Conservation (phyloP, 371 early-diverging fungal species). For the Mucor racemosus region DNA sequence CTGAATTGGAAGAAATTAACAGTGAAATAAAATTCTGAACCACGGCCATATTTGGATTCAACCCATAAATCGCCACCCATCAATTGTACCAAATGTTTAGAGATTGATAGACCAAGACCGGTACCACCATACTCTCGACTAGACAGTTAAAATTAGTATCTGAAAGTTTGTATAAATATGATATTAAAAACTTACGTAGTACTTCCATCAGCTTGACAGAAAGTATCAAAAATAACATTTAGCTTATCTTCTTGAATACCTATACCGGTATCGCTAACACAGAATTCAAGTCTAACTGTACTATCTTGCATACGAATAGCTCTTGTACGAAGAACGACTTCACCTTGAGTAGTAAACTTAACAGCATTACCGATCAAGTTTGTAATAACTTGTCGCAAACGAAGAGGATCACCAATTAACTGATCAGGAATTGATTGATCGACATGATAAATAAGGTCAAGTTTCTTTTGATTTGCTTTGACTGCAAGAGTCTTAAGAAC, state of each 20-base stretch:
- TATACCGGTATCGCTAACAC: slow-evolving; percentile 85
- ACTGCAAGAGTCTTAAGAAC: slow-evolving; percentile 72
- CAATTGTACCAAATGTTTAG: slow-evolving; percentile 71
- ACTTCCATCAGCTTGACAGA: slow-evolving; percentile 81
- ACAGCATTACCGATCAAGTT: slow-evolving; percentile 89
- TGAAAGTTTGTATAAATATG: not conserved
- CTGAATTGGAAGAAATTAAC: slow-evolving; percentile 43
- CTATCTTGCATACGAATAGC: slow-evolving; percentile 40
- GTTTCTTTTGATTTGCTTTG: slow-evolving; percentile 72
- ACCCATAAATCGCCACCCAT: slow-evolving; percentile 86
- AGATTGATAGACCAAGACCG: slow-evolving; percentile 85
- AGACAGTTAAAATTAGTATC: not conserved
- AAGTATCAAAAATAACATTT: slow-evolving; percentile 79
- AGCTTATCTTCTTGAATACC: slow-evolving; percentile 82
- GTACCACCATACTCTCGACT: slow-evolving; percentile 83
- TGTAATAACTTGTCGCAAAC: slow-evolving; percentile 80
- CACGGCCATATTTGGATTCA: slow-evolving; percentile 66
- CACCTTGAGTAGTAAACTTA: slow-evolving; percentile 81
- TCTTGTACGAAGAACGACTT: slow-evolving; percentile 57
- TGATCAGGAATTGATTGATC: slow-evolving; percentile 71
- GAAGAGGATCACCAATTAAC: slow-evolving; percentile 76
- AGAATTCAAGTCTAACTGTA: slow-evolving; percentile 61
- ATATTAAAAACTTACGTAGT: slow-evolving; percentile 60
- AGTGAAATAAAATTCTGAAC: slow-evolving; percentile 79
- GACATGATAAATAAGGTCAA: slow-evolving; percentile 65